A percentile compares a stretch with the other conserved stretches of the same genome.
Evolutionary conservation across 805 yeast species (phyloP).

Genomic region (Barnettozyma californica): DNA sequence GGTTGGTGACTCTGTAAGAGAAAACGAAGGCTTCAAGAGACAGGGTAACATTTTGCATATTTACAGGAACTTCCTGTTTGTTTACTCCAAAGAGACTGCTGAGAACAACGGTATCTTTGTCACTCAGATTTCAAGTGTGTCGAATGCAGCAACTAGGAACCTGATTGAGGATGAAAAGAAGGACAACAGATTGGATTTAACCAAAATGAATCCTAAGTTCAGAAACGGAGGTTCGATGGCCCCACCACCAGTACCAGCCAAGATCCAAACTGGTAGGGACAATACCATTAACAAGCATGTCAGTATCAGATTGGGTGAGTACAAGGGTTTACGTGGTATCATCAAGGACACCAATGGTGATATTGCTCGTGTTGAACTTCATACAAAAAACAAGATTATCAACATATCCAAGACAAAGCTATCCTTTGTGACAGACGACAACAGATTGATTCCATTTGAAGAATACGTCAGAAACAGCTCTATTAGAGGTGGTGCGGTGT

Average conservation of each 20-base stretch:
- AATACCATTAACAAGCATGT: slow-evolving; percentile 78
- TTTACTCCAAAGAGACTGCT: slow-evolving; percentile 69
- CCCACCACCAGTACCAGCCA: slow-evolving; percentile 56
- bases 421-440: slow-evolving; percentile 64
- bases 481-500: slow-evolving; percentile 14
- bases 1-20: slow-evolving; percentile 91
- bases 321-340: slow-evolving; percentile 91
- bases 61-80: slow-evolving; percentile 71
- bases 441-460: slow-evolving; percentile 70
- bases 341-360: slow-evolving; percentile 92
- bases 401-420: slow-evolving; percentile 78
- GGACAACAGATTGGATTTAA: slow-evolving; percentile 55
- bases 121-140: slow-evolving; percentile 66
- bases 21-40: slow-evolving; percentile 73
- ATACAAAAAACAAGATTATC: slow-evolving; percentile 83
- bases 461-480: slow-evolving; percentile 58
- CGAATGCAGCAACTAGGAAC: slow-evolving; percentile 81
- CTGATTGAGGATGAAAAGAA: slow-evolving; percentile 39
- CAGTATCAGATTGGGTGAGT: slow-evolving; percentile 81
- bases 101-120: slow-evolving; percentile 94
- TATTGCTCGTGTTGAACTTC: slow-evolving; percentile 87
- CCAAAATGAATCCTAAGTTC: slow-evolving; percentile 80
- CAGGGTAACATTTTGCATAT: slow-evolving; percentile 87
- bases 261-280: slow-evolving; percentile 67
- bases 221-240: slow-evolving; percentile 41